Base-by-base conservation (phyloP, 106 monocot genomes). In the Xerophyta viscosa region DNA sequence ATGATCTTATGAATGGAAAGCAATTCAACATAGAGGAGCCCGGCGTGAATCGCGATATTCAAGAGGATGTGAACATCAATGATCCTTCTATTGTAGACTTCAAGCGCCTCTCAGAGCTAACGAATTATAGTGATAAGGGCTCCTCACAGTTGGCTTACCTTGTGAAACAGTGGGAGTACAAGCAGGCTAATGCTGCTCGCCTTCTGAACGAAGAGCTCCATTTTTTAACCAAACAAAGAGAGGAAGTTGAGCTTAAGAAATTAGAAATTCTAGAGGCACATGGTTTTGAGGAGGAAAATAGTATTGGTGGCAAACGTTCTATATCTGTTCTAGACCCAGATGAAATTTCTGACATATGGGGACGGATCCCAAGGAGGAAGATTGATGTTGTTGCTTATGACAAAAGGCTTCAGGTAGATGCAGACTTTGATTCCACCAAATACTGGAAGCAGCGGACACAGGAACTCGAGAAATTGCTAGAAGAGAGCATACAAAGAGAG, bases 11-110 rank as follows among this genome's bases (percentile, higher is more conserved):
- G 25, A 58, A 70, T 37, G 77, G 72, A 72, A 77, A 70, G 36
- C 76, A 80, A 59, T 86, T 86, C 64, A 86, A 69, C 48, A 76
- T 86, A 9, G 86, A 86, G 12, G 77, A 73, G 23, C 69, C 58
- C 29, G 70, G 73, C 10, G 41, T 36, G 21, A 62, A 61, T n/a
- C 54, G 66, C 46, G 80, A 86, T 60, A 73, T 76, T 61, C 45
- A 80, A 10, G 61, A 80, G 56, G 73, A 86, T 58, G 60, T 80
- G 9, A 63, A 11, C 1, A 65, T 80, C 45, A 36, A 33, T 8
- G 80, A 81, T 14, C 62, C 76, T 28, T 50, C 66, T 13, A 46
- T 65, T 36, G 58, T 64, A 10, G 86, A 86, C 70, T 80, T 86
- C 25, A 36, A 69, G 60, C 54, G 68, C 19, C 66, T 86, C 12